Base-by-base conservation (phyloP, 805 yeast genomes). In the Saccharomycopsis sp. region DNA sequence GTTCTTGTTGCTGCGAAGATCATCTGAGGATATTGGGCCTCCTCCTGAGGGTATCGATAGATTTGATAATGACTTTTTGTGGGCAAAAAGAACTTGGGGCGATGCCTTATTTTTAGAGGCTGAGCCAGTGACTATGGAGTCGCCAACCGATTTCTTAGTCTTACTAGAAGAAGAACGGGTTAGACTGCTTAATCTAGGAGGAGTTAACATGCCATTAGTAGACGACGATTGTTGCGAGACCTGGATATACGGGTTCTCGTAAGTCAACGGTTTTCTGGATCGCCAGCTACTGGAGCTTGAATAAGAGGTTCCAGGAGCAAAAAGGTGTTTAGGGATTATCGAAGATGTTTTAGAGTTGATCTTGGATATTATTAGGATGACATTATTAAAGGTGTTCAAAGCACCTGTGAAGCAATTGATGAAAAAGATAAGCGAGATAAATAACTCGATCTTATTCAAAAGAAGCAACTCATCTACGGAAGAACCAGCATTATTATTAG, bases 391-490 rank as follows among this genome's bases (percentile, higher is more conserved):
- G 3, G 60, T 54, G 23, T 47, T 59, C 23, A 56, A 24, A 3
- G 57, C 60, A 3, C 62, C 62, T 3, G 53, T 55, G 47, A 59
- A 50, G 29, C 62, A 59, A 19, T 52, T 57, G 22, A 57, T n/a
- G 47, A 59, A 59, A 24, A 59, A 59, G n/a, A 44, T 44, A 1
- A 57, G 17, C 15, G 60, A 53, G 17, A 59, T 53, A 17, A 55
- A n/a, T 3, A 59, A 20, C 29, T 59, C 62, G 3, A 59, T 52
- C 12, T 50, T 57, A 23, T 51, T 54, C 24, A 59, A 44, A 14
- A 59, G 42, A 8, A 52, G 49, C 12, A 56, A 19, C 42, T 59
- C 57, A 41, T 56, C 60, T n/a, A 24, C 35, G 3, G 19, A 19
- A 8, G 19, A 7, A 17, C 22, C 12, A 17, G 19, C 3, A 44